A percentile compares a stretch with the other conserved stretches of the same genome.
phyloP scores from a whole-genome alignment of 352 stramenopile genomes.

The Globisporangium nagaii region DNA sequence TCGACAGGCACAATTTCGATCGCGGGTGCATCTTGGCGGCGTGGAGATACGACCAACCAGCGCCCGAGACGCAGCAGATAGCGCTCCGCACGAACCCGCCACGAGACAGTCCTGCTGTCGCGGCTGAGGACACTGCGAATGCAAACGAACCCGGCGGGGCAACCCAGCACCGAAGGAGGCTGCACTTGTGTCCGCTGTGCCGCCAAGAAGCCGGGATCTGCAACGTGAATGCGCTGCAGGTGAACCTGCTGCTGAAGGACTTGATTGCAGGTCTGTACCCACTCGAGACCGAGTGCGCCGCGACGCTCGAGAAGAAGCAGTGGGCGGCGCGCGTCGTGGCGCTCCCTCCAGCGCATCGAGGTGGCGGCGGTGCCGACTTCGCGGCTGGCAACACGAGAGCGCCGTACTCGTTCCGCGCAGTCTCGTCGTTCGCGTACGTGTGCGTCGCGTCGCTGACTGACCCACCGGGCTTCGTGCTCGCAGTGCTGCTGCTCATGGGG shows the following conservation, averaged over 20 bases:
- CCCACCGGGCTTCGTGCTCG: conserved; percentile 69
- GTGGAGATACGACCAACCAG: conserved; percentile 34
- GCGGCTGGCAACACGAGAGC: not conserved
- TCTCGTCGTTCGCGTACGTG: conserved; percentile 69
- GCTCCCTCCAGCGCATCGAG: not conserved
- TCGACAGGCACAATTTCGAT: conserved; percentile 78
- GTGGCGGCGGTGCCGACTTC: not conserved
- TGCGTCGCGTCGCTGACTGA: conserved; percentile 63
- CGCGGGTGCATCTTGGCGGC: conserved; percentile 66
- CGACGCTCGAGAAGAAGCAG: conserved; percentile 40
- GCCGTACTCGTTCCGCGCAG: conserved; percentile 42
- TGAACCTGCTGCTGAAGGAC: conserved; percentile 63
- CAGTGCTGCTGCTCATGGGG: conserved; percentile 55
- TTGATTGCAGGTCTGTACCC: conserved; percentile 58
- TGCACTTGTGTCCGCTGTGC: conserved; percentile 61
- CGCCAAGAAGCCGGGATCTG: conserved; percentile 30
- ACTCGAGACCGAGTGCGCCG: conserved; percentile 28
- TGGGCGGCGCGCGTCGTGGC: conserved; percentile 1
- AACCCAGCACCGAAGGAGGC: not conserved
- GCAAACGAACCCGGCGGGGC: not conserved
- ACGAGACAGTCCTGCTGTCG: too few relatives aligned
- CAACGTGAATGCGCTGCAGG: conserved; percentile 30
- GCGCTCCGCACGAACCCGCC: not conserved
- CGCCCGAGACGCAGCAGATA: not conserved
- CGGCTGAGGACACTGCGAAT: not conserved